Evolutionary conservation across 768 basidiomycete genomes (phyloP), one percentile per base, ranked within the genome.

Genomic region (Trametopsis cervina): DNA sequence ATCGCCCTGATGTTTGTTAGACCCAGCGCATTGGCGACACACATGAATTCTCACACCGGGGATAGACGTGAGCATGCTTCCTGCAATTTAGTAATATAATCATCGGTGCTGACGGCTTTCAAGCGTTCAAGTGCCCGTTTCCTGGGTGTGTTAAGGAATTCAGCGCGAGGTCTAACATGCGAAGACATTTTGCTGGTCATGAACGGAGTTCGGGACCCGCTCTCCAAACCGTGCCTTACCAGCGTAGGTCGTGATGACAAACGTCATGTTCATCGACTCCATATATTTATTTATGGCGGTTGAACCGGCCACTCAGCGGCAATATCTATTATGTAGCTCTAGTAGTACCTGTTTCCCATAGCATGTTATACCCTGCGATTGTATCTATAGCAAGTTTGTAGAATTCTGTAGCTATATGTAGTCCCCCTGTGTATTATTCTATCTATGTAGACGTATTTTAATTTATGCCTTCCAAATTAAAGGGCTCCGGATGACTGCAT

Each of bases 111-210:
- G 18, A 40, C 21, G n/a, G 4, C 7, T 33, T 33, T 7, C 29
- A 7, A 51, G 50, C 50, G 11, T 36, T 29, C 29, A 40, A 41
- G 4, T 51, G 50, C 23, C 24, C 22, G 4, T 18, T 23, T 26
- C 44, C 13, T 9, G 50, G 39, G 2, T 51, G 50, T 23, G 7
- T 4, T 9, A 51, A 36, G 20, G 4, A 12, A 13, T 51, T 51
- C 24, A 51, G 44, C 40, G 42, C 44, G 13, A 51, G 33, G 29
- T 51, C 50, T 18, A 51, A 51, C 39, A 51, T 51, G 50, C 50
- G 46, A 36, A 39, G 50, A 11, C 50, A 51, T 40, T 9, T 40
- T 22, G n/a, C n/a, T n/a, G n/a, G n/a, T n/a, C n/a, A n/a, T n/a
- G n/a, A n/a, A n/a, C n/a, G n/a, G n/a, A n/a, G n/a, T n/a, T n/a